phyloP scores from a whole-genome alignment of 805 yeast species.

The Schwanniomyces polymorphus region DNA sequence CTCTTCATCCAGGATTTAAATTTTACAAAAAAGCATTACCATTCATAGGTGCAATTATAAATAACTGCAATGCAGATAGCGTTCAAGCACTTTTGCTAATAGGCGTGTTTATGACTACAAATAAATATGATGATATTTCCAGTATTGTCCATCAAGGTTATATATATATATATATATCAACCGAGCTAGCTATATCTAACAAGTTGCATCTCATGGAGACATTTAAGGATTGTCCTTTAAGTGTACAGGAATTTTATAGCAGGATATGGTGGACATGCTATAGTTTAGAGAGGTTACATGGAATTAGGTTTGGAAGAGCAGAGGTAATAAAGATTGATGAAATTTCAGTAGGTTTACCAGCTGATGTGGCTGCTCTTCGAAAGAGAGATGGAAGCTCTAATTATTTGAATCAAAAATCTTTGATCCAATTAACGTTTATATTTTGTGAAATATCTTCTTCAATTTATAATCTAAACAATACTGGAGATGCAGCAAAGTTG shows the following conservation, averaged over 20 bases:
- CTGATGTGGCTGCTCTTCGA: conserved; percentile 4
- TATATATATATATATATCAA: conserved; percentile 9
- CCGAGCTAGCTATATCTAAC: conserved; percentile 11
- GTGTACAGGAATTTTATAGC: conserved; percentile 6
- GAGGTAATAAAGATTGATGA: conserved; percentile 9
- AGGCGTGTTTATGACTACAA: conserved; percentile 15
- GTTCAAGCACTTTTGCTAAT: conserved; percentile 1
- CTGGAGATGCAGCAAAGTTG: too few species aligned
- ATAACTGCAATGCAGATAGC: too few species aligned
- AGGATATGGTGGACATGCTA: conserved; percentile 14
- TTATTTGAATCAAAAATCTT: conserved; percentile 7
- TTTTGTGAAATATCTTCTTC: conserved; percentile 10
- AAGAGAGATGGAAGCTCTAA: conserved; percentile 9
- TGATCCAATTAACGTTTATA: conserved; percentile 9
- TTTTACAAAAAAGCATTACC: too few species aligned
- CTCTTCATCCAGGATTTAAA: too few species aligned
- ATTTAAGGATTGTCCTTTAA: background rate
- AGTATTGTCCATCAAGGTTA: conserved; percentile 12
- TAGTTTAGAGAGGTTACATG: conserved; percentile 11
- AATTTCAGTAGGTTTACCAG: conserved; percentile 10
- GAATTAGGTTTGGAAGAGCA: conserved; percentile 10
- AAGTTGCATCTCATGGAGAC: conserved; percentile 9
- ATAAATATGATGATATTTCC: conserved; percentile 9
- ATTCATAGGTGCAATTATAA: too few species aligned
- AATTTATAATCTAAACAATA: too few species aligned